Conservation (phyloP, 2,329 filamentous ascomycete genomes). For the Xylariomycetidae sp. region DNA sequence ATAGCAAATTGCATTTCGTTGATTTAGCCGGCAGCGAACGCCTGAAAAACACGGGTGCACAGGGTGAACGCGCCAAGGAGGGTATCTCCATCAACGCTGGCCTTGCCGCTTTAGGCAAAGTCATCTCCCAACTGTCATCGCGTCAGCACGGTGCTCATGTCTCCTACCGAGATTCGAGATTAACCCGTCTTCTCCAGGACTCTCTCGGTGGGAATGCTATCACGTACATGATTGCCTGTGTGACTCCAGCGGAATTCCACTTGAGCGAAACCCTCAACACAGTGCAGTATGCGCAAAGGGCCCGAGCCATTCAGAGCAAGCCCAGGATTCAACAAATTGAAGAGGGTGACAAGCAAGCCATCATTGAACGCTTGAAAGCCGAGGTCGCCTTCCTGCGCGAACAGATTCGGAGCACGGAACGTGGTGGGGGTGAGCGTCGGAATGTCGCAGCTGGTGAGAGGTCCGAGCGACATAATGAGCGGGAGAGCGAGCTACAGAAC, state of each 20-base stretch:
- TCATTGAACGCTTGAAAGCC: constrained; percentile 89
- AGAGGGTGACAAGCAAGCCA: constrained; percentile 87
- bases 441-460: constrained; percentile 60
- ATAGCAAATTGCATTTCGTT: constrained; percentile 98
- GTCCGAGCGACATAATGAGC: constrained; percentile 73
- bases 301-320: constrained; percentile 94
- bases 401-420: constrained; percentile 82
- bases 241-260: constrained; percentile 95
- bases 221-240: constrained; percentile 99
- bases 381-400: constrained; percentile 92
- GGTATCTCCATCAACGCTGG: constrained; percentile 98
- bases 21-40: constrained; percentile 96
- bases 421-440: constrained; percentile 54
- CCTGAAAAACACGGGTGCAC: constrained; percentile 93
- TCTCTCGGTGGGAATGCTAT: constrained; percentile 95
- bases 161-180: constrained; percentile 95
- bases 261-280: constrained; percentile 97
- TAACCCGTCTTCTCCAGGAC: constrained; percentile 92
- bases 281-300: constrained; percentile 93
- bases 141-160: constrained; percentile 84
- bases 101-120: constrained; percentile 89
- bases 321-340: constrained; percentile 92
- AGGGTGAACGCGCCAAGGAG: constrained; percentile 89
- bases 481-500: constrained; percentile 87
- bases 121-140: constrained; percentile 95